Percentiles rank a stretch among this genome's conserved stretches.
phyloP scores from a whole-genome alignment of 805 yeast species.

The Starmera quercuum region DNA sequence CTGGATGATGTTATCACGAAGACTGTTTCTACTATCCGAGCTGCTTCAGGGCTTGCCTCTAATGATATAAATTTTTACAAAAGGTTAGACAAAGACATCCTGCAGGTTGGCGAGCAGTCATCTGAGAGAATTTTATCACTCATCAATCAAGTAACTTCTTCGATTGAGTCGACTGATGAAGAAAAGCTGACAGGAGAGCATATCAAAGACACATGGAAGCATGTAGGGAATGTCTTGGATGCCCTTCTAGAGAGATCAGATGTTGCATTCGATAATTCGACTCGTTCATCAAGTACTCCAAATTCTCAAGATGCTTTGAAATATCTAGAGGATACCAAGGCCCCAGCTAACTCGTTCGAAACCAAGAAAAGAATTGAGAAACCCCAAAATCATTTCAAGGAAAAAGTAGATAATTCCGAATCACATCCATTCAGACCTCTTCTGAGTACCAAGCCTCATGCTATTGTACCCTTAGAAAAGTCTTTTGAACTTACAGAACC shows the following conservation, averaged over 20 bases:
- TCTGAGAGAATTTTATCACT: conserved; percentile 35
- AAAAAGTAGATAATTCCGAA: conserved; percentile 61
- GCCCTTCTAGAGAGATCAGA: conserved; percentile 71
- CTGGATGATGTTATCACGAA: conserved; percentile 26
- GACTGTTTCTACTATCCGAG: conserved; percentile 51
- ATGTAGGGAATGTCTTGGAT: conserved; percentile 58
- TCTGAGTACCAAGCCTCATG: conserved; percentile 65
- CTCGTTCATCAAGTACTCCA: conserved; percentile 6
- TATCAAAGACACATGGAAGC: conserved; percentile 49
- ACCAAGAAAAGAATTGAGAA: conserved; percentile 35
- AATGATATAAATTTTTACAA: conserved; percentile 75
- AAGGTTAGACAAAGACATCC: conserved; percentile 46
- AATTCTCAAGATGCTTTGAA: conserved; percentile 21
- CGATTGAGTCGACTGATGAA: conserved; percentile 26
- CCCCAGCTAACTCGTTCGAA: conserved; percentile 8
- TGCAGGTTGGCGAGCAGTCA: conserved; percentile 29
- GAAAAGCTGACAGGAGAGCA: conserved; percentile 29
- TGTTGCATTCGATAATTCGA: conserved; percentile 46
- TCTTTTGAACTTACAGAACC: conserved; percentile 30
- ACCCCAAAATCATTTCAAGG: conserved; percentile 61
- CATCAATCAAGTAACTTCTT: conserved; percentile 36
- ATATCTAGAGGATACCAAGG: conserved; percentile 40
- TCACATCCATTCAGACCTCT: conserved; percentile 70
- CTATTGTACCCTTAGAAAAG: conserved; percentile 49
- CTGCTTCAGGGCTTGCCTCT: conserved; percentile 62